A percentile compares a stretch with the other conserved stretches of the same genome.
These are phyloP conservation scores for Pleurotus djamor DNA, from an alignment of 768 basidiomycete genomes.

Conservation along the genomic window DNA sequence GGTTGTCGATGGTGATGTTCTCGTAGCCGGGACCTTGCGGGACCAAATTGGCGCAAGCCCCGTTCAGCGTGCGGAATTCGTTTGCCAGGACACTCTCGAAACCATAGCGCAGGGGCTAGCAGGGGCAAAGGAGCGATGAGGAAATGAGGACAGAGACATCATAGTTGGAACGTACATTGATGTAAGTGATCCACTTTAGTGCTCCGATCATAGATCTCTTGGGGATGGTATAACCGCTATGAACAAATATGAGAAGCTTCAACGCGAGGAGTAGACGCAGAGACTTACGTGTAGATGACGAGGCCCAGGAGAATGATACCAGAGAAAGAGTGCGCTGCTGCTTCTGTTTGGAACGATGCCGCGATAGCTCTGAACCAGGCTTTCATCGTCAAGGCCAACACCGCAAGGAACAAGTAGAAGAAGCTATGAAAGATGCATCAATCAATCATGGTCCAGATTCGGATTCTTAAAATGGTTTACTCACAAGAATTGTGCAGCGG, in stretches of 20 bases:
- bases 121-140: slow-evolving; percentile 17
- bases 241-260: neutral
- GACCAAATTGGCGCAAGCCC: slow-evolving; percentile 37
- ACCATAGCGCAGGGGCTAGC: slow-evolving; percentile 46
- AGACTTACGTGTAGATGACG: slow-evolving; percentile 37
- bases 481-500: slow-evolving; percentile 51
- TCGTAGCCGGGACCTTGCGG: slow-evolving; percentile 44
- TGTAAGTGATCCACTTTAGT: slow-evolving; percentile 49
- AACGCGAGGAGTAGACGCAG: neutral
- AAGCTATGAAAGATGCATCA: slow-evolving; percentile 24
- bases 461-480: slow-evolving; percentile 14
- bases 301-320: slow-evolving; percentile 46
- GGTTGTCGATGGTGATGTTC: slow-evolving; percentile 38
- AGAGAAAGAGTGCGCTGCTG: slow-evolving; percentile 47
- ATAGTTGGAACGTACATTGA: slow-evolving; percentile 35
- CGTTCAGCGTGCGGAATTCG: slow-evolving; percentile 55
- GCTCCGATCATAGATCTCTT: slow-evolving; percentile 50
- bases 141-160: neutral
- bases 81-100: slow-evolving; percentile 61
- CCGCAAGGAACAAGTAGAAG: slow-evolving; percentile 44
- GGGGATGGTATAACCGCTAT: slow-evolving; percentile 50
- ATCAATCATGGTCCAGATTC: neutral
- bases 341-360: slow-evolving; percentile 42
- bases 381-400: slow-evolving; percentile 58
- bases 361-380: slow-evolving; percentile 60